Evolutionary conservation across 2,329 filamentous ascomycete genomes (phyloP), one percentile per base, ranked within the genome.

Genomic region (Fusarium coicis): DNA sequence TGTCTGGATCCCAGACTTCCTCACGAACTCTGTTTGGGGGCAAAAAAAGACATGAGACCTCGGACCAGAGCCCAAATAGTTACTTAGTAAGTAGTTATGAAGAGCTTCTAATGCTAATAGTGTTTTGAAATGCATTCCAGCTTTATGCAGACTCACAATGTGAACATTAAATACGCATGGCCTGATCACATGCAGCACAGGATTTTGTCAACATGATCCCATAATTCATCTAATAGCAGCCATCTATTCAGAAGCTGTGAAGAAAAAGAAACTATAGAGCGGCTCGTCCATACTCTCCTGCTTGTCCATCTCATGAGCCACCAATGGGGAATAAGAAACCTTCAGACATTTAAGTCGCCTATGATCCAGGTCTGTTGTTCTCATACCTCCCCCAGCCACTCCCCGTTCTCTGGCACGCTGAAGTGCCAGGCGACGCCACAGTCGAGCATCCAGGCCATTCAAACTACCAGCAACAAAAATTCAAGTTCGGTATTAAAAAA

Each of bases 401-500:
- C 75, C 74, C 75, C 75, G 49, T 68, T 64, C 46, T 57, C 58
- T 64, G 30, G 56, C 54, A 72, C 64, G 66, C 70, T 67, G 37
- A 75, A 63, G 70, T 76, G 69, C 67, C 65, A 60, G 63, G 64
- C 53, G 66, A 59, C 59, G 66, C 58, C 68, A 68, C 67, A 52
- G 57, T 65, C 36, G 52, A 74, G 66, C 66, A 75, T 46, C 61
- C 43, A 47, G 58, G 58, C 55, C 63, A 52, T 67, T 66, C 62
- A 75, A 68, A 70, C 76, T 74, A 69, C 65, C 70, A 67, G 66
- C 69, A 70, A 68, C 71, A 75, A 76, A 78, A 78, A 76, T 74
- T 78, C 76, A 78, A 78, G 72, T 78, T 78, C 77, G 74, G 79
- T 80, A 77, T 77, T 77, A 80, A 79, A 80, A 81, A 81, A 80